Percentiles rank a stretch among this genome's conserved stretches.
These are phyloP conservation scores for Kwoniella dejecticola DNA, from an alignment of 768 basidiomycete genomes.

Conservation along the genomic window DNA sequence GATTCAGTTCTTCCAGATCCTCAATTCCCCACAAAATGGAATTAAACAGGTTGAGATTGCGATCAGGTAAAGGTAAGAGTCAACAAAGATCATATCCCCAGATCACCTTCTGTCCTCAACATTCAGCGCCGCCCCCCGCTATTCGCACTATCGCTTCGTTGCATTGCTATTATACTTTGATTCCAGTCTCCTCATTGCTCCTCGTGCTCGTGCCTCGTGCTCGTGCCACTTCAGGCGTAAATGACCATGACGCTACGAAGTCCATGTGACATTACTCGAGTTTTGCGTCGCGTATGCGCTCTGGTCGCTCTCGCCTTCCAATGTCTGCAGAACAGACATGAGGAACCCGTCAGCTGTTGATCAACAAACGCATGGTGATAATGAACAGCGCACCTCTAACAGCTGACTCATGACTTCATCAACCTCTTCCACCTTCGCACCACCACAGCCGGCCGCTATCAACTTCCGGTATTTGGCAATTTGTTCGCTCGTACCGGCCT, in stretches of 20 bases:
- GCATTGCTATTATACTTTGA: not conserved
- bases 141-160: no score
- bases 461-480: conserved; percentile 87
- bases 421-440: conserved; percentile 78
- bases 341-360: not conserved
- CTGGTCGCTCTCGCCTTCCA: conserved; percentile 24
- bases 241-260: no score
- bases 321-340: conserved; percentile 19
- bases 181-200: no score
- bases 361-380: no score
- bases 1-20: no score
- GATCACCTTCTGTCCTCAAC: not conserved
- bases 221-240: no score
- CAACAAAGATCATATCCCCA: not conserved
- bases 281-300: conserved; percentile 1
- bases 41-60: no score
- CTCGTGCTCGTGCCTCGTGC: no score
- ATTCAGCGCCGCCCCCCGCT: no score
- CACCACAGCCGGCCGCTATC: conserved; percentile 87
- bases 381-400: conserved; percentile 66
- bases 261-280: conserved; percentile 5
- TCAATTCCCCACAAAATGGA: no score
- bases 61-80: no score
- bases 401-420: conserved; percentile 82
- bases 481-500: conserved; percentile 79